Percentiles rank a stretch among this genome's conserved stretches.
Conservation (phyloP, 306 rosid genomes). For the Argentina anserina region DNA sequence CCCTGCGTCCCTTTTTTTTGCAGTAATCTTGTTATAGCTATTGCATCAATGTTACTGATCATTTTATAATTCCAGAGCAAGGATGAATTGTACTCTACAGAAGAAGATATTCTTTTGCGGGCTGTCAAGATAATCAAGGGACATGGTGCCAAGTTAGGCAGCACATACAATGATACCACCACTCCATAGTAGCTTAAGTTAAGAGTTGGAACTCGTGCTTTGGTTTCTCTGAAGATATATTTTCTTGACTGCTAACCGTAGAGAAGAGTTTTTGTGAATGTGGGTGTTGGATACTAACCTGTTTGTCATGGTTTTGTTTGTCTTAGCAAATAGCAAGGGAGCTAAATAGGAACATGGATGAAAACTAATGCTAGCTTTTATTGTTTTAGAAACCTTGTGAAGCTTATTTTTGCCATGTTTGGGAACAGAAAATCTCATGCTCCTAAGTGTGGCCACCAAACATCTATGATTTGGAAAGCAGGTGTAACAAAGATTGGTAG, state of each 20-base stretch:
- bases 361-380: not conserved
- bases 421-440: too few relatives aligned
- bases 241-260: not conserved
- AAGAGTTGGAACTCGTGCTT: not conserved
- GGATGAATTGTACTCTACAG: constrained; percentile 58
- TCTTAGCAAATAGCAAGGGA: not conserved
- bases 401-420: not conserved
- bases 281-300: not conserved
- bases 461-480: too few relatives aligned
- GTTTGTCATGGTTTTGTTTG: not conserved
- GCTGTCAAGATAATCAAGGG: constrained; percentile 59
- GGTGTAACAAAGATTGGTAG: too few relatives aligned
- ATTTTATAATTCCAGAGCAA: constrained; percentile 40
- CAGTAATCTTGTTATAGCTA: constrained; percentile 5
- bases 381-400: not conserved
- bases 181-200: not conserved
- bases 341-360: not conserved
- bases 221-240: not conserved
- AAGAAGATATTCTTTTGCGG: constrained; percentile 72
- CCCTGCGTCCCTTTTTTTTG: not conserved
- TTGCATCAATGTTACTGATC: too few relatives aligned
- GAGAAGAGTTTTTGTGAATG: not conserved
- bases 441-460: too few relatives aligned
- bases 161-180: constrained; percentile 27
- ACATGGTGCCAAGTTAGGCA: constrained; percentile 62